Base-by-base conservation (phyloP, 768 basidiomycete species). In the Pleurotus platypus region DNA sequence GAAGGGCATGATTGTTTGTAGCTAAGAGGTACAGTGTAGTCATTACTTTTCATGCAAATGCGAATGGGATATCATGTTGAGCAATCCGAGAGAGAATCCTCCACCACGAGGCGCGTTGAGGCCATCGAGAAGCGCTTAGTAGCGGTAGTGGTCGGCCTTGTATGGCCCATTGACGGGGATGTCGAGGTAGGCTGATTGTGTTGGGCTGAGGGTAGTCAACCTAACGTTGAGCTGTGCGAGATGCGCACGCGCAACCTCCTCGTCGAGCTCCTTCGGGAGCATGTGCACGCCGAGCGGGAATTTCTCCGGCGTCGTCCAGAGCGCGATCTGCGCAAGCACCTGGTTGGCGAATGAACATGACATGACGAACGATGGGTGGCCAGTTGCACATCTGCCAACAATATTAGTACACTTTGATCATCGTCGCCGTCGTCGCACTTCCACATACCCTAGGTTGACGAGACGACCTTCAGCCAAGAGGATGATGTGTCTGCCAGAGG, bases 261-360 rank as follows among this genome's bases (percentile, higher is more conserved):
- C 97, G 66, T 99, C 97, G 63, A 99, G 89, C 60, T 92, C 88
- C 82, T 99, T 99, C 62, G 96, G 97, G 49, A 99, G 82, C 77
- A 98, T 95, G 83, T 99, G 96, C 27, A 98, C 96, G 61, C 97
- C 97, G 65, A 98, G 83, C 49, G 91, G 89, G 86, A 98, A 98
- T 69, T 89, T 86, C 74, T 87, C 86, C 35, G 89, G 85, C 62
- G 86, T 91, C 45, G 92, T 95, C 94, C 94, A 99, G 70, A 99
- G 87, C 20, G 94, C 95, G 68, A 99, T 98, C 77, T 97, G 95
- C 27, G 96, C 96, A 66, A 99, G 82, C 61, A 94, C 92, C 76
- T 99, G 97, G 84, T 99, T 99, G 70, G 93, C 77, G 81, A 99
- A 99, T 43, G 97, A 99, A 82, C 95, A 98, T 15, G 96, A 98